Evolutionary conservation across 139 green algal species (phyloP).

Genomic region (Edaphochlamys debaryana): DNA sequence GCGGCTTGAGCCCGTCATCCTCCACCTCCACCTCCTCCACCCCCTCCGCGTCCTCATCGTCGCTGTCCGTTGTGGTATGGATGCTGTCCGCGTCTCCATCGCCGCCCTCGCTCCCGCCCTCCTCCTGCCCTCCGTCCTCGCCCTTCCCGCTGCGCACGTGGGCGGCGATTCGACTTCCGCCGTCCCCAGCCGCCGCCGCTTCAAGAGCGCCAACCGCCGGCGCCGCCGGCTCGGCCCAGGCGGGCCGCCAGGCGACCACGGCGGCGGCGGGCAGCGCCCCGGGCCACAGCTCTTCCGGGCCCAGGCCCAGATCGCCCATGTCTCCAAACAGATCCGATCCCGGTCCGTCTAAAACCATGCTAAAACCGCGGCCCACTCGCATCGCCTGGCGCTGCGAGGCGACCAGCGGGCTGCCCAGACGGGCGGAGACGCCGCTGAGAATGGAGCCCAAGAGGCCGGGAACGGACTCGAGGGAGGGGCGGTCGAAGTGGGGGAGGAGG

Average conservation of each 20-base stretch:
- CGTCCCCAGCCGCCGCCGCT: background rate
- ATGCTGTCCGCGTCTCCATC: conserved; percentile 1
- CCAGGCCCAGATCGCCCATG: conserved; percentile 45
- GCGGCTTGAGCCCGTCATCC: background rate
- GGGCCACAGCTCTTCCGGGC: conserved; percentile 67
- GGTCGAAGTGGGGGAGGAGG: conserved; percentile 19
- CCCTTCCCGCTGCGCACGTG: no score
- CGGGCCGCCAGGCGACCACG: background rate
- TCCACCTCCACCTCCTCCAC: conserved; percentile 50
- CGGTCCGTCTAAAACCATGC: conserved; percentile 58
- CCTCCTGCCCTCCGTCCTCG: background rate
- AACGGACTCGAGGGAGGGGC: conserved; percentile 3
- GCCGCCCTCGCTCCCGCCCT: conserved; percentile 21
- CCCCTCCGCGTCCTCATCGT: conserved; percentile 23
- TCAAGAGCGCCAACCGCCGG: background rate
- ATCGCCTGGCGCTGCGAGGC: conserved; percentile 65
- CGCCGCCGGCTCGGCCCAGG: background rate
- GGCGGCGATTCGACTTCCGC: no score
- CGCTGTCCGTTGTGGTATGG: conserved; percentile 17
- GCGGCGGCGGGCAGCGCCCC: background rate
- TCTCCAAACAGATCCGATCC: conserved; percentile 66
- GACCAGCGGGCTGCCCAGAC: conserved; percentile 68
- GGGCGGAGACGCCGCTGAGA: conserved; percentile 61
- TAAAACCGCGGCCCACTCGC: conserved; percentile 65
- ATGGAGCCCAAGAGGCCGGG: conserved; percentile 53